phyloP scores from a whole-genome alignment of 2,329 filamentous ascomycete genomes.

The Colletotrichum trifolii region DNA sequence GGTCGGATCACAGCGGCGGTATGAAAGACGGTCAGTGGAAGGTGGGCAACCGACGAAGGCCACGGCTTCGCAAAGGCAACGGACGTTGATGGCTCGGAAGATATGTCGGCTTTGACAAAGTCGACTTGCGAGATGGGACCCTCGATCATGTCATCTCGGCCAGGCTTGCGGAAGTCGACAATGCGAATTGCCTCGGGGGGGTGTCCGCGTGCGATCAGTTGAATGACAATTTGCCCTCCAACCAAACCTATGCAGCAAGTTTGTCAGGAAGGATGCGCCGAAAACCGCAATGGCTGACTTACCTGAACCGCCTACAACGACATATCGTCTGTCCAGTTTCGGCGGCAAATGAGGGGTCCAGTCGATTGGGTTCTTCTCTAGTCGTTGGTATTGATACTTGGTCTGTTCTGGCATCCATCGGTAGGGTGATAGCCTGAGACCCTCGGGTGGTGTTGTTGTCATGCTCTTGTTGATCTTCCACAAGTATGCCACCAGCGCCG shows the following conservation, averaged over 20 bases:
- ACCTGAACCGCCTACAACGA: slow-evolving; percentile 61
- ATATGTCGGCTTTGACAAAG: slow-evolving; percentile 62
- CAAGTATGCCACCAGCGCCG: slow-evolving; percentile 45
- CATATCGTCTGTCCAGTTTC: slow-evolving; percentile 53
- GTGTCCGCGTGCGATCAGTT: slow-evolving; percentile 64
- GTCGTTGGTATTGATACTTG: slow-evolving; percentile 47
- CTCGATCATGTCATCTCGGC: slow-evolving; percentile 53
- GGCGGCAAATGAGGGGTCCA: slow-evolving; percentile 52
- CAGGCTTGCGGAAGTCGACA: slow-evolving; percentile 60
- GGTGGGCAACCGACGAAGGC: slow-evolving; percentile 50
- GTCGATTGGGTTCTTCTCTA: slow-evolving; percentile 51
- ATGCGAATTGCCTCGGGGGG: slow-evolving; percentile 62
- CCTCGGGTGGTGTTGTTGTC: slow-evolving; percentile 49
- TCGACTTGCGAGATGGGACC: slow-evolving; percentile 49
- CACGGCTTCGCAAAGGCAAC: slow-evolving; percentile 61
- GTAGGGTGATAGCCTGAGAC: slow-evolving; percentile 44
- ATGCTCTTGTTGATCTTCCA: slow-evolving; percentile 51
- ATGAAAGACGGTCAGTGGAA: slow-evolving; percentile 68
- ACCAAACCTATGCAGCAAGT: slow-evolving; percentile 56
- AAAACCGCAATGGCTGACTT: slow-evolving; percentile 36
- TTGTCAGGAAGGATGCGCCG: background rate
- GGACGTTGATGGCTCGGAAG: slow-evolving; percentile 54
- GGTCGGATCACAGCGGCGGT: slow-evolving; percentile 66
- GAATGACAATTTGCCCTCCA: slow-evolving; percentile 64
- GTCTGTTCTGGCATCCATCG: slow-evolving; percentile 52